Base-by-base conservation (phyloP, 306 rosid genomes). In the Lablab purpureus region DNA sequence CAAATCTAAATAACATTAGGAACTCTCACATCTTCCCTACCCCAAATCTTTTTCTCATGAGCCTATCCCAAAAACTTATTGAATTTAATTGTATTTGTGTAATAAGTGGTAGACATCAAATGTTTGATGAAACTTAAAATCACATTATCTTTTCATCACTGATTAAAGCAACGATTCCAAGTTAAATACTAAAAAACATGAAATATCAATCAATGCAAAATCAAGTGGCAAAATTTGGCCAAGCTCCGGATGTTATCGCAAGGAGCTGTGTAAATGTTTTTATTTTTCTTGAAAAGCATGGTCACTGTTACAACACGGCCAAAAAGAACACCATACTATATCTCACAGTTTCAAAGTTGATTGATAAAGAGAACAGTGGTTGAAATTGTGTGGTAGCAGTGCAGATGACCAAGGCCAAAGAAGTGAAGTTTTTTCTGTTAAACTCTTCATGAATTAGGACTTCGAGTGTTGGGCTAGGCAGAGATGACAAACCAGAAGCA, bases 241-340 rank as follows among this genome's bases (percentile, higher is more conserved):
- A 41, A 64, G 50, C 50, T 65, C 41, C 69, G 37, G 9, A 49
- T 19, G n/a, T 64, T 21, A 65, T 23, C 23, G 27, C 56, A 46
- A 46, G 56, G 14, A 41, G 40, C 25, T 40, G 27, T 23, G 27
- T 59, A 30, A 23, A 32, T 52, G 21, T 14, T 37, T n/a, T 58
- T 23, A 11, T 27, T 22, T 54, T 74, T 40, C 36, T 27, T 64
- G 79, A 52, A 80, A 64, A 73, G 62, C 40, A 56, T 21, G 40
- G 40, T 34, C 40, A 34, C 40, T 34, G 50, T 52, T 49, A 81
- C 18, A 54, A 40, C 23, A 55, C 27, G 60, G 41, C 25, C 37
- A 2, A 56, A n/a, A 56, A 50, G 41, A 78, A 67, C 68, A 30
- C 1, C 15, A 41, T 12, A 14, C 30, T 58, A 52, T 15, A 34